Percentiles rank a stretch among this genome's conserved stretches.
These are phyloP conservation scores for Rhododendron ovatum DNA, from an alignment of 148 eudicot genomes.

Conservation along the genomic window DNA sequence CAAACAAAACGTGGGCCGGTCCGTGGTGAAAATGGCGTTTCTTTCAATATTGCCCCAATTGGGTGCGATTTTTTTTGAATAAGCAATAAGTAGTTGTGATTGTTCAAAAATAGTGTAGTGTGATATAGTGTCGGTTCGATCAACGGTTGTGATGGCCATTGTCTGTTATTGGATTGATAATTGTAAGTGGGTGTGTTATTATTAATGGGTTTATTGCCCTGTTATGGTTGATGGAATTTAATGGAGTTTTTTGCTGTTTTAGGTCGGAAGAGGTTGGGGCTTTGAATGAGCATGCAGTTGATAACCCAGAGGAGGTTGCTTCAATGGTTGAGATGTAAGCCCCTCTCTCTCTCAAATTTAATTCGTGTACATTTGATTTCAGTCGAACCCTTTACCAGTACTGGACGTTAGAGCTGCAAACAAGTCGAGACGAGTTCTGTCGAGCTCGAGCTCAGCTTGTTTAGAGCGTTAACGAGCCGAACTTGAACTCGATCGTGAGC, in stretches of 20 bases:
- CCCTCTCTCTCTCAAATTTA: constrained; percentile 7
- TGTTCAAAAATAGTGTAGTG: background rate
- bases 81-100: background rate
- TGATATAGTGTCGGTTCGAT: background rate
- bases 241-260: constrained; percentile 12
- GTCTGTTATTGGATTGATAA: background rate
- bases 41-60: background rate
- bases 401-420: background rate
- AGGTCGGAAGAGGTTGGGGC: constrained; percentile 47
- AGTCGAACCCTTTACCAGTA: background rate
- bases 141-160: background rate
- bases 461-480: no score
- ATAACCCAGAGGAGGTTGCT: constrained; percentile 63
- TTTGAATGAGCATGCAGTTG: constrained; percentile 66
- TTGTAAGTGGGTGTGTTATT: background rate
- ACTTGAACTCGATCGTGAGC: no score
- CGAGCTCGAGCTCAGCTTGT: no score
- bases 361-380: background rate
- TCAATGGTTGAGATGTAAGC: constrained; percentile 75
- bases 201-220: background rate
- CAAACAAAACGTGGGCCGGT: background rate
- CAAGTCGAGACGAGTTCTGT: no score
- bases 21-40: background rate
- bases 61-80: background rate
- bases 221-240: background rate